Evolutionary conservation across 371 early-diverging fungal species (phyloP).

Genomic region (Nematocida major): DNA sequence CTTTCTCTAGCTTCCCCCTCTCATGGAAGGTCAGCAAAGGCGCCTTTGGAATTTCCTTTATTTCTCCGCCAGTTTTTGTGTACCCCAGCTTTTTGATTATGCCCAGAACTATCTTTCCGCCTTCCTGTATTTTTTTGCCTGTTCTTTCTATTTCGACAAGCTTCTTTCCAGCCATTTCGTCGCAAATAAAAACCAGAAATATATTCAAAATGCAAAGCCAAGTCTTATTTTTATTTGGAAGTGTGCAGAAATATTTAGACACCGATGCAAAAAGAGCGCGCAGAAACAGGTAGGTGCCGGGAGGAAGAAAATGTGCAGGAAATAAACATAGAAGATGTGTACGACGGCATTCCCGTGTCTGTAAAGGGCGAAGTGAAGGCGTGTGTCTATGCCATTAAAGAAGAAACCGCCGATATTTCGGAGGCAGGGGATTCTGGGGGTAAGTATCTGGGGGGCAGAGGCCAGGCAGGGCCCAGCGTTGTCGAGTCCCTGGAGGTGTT

Average conservation of each 20-base stretch:
- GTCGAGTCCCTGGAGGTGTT: not conserved
- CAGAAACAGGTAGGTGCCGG: not conserved
- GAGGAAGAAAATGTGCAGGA: not conserved
- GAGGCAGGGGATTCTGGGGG: no score
- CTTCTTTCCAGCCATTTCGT: conserved; percentile 43
- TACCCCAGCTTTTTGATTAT: conserved; percentile 49
- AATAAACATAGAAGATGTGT: not conserved
- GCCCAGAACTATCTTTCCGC: conserved; percentile 18
- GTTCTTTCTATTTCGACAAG: conserved; percentile 45
- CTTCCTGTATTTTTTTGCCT: conserved; percentile 38
- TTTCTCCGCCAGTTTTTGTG: conserved; percentile 35
- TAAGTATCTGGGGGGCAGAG: no score
- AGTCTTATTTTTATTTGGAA: conserved; percentile 2
- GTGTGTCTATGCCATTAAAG: no score
- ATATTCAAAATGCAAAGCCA: not conserved
- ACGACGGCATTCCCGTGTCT: not conserved
- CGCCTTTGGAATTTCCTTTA: conserved; percentile 22
- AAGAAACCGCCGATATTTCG: no score
- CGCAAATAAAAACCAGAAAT: conserved; percentile 3
- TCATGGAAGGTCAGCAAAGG: conserved; percentile 4
- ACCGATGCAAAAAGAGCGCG: not conserved
- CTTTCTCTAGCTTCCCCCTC: conserved; percentile 27
- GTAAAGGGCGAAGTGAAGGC: not conserved
- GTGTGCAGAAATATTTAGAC: not conserved
- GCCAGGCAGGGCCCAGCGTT: not conserved